phyloP scores from a whole-genome alignment of 371 early-diverging fungal species.

The Mortierella sp. region DNA sequence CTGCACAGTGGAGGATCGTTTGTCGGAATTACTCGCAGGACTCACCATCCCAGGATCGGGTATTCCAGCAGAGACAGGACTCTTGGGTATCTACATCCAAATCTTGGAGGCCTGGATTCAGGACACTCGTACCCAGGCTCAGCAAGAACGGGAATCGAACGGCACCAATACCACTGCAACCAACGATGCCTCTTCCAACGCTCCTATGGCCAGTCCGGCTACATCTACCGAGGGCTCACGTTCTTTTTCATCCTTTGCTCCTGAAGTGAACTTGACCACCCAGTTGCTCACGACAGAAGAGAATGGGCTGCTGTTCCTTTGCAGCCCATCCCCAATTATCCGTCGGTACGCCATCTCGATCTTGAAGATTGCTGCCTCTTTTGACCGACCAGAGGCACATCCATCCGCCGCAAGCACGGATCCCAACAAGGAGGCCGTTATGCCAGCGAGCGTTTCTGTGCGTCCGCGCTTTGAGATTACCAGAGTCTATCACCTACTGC shows the following conservation, averaged over 20 bases:
- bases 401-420: conserved; percentile 5
- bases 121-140: conserved; percentile 55
- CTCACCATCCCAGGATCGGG: conserved; percentile 33
- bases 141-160: conserved; percentile 14
- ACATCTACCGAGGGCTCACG: conserved; percentile 42
- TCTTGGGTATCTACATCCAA: conserved; percentile 59
- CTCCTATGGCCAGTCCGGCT: conserved; percentile 23
- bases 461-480: conserved; percentile 48
- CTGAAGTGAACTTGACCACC: conserved; percentile 60
- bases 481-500: conserved; percentile 62
- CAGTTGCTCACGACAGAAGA: conserved; percentile 82
- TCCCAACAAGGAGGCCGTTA: conserved; percentile 29
- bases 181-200: conserved; percentile 14
- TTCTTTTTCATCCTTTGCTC: conserved; percentile 48
- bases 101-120: conserved; percentile 66
- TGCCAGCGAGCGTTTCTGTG: conserved; percentile 42
- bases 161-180: neutral
- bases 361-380: conserved; percentile 67
- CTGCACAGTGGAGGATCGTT: conserved; percentile 72
- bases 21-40: conserved; percentile 65
- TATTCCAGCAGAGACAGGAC: conserved; percentile 35
- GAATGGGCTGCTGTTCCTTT: conserved; percentile 81
- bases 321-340: conserved; percentile 68
- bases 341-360: conserved; percentile 74
- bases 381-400: conserved; percentile 59